Conservation (phyloP, 345 rosid genomes). For the Anastatica hierochuntica region DNA sequence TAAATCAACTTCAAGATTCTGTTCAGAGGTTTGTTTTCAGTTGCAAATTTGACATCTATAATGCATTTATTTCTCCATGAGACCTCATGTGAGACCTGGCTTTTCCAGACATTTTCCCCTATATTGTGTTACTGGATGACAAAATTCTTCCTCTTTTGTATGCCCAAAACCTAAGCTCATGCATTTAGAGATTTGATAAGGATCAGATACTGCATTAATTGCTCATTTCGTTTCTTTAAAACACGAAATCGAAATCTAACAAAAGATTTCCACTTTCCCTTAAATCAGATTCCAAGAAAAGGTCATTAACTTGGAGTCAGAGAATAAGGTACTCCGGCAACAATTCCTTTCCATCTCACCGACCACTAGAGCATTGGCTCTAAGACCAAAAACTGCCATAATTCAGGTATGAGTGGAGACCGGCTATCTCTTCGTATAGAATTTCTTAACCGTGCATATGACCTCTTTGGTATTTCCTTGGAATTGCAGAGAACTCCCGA, state of each 20-base stretch:
- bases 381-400: conserved; percentile 52
- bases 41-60: conserved; percentile 4
- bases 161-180: too few species aligned
- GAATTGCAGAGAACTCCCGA: conserved; percentile 69
- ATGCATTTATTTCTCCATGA: conserved; percentile 2
- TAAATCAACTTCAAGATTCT: conserved; percentile 65
- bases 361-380: conserved; percentile 46
- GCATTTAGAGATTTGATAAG: too few species aligned
- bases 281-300: conserved; percentile 43
- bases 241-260: not conserved
- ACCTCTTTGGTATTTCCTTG: conserved; percentile 8
- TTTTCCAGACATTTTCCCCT: not conserved
- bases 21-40: conserved; percentile 63
- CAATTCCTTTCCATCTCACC: conserved; percentile 81
- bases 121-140: not conserved
- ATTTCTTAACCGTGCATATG: conserved; percentile 4
- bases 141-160: too few species aligned
- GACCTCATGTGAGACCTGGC: not conserved
- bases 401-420: conserved; percentile 45
- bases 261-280: not conserved
- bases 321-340: conserved; percentile 86
- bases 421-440: conserved; percentile 2
- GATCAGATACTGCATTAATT: not conserved
- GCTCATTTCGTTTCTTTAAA: not conserved
- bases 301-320: conserved; percentile 78